Conservation (phyloP, 2,329 filamentous ascomycete species). For the Talaromyces sp. region DNA sequence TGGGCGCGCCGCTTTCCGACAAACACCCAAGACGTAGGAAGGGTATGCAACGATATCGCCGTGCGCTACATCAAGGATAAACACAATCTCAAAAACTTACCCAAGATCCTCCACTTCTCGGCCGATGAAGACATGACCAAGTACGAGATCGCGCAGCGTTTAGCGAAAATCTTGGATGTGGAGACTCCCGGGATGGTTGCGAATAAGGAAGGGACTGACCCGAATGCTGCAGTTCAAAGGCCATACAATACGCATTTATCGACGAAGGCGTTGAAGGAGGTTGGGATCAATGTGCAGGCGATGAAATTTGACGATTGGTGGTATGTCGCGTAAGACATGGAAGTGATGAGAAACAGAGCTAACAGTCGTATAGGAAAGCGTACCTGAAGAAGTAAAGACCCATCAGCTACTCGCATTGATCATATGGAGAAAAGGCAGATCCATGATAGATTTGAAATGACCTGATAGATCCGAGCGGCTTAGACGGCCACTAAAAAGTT, state of each 20-base stretch:
- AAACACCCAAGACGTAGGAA: slow-evolving; percentile 79
- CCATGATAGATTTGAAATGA: neutral
- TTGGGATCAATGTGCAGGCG: slow-evolving; percentile 71
- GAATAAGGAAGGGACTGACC: slow-evolving; percentile 68
- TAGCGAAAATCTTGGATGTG: slow-evolving; percentile 76
- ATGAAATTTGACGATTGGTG: slow-evolving; percentile 79
- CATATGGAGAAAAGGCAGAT: neutral
- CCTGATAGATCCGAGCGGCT: neutral
- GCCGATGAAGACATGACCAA: slow-evolving; percentile 85
- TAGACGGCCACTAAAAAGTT: neutral
- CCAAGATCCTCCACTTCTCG: slow-evolving; percentile 74
- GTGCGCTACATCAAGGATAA: slow-evolving; percentile 60
- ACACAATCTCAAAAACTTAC: slow-evolving; percentile 54
- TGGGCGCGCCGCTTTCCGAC: slow-evolving; percentile 83
- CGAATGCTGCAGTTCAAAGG: slow-evolving; percentile 66
- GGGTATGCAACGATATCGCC: slow-evolving; percentile 72
- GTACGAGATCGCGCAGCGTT: slow-evolving; percentile 76
- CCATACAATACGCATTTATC: slow-evolving; percentile 88
- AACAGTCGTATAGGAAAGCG: neutral
- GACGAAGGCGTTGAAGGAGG: slow-evolving; percentile 65
- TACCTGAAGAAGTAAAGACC: slow-evolving; percentile 1
- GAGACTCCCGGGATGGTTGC: slow-evolving; percentile 62
- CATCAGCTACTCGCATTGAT: neutral
- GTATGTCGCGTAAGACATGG: slow-evolving; percentile 37
- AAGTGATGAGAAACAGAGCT: neutral